Conservation (phyloP, 108 stramenopile species). For the Parietichytrium sp. region DNA sequence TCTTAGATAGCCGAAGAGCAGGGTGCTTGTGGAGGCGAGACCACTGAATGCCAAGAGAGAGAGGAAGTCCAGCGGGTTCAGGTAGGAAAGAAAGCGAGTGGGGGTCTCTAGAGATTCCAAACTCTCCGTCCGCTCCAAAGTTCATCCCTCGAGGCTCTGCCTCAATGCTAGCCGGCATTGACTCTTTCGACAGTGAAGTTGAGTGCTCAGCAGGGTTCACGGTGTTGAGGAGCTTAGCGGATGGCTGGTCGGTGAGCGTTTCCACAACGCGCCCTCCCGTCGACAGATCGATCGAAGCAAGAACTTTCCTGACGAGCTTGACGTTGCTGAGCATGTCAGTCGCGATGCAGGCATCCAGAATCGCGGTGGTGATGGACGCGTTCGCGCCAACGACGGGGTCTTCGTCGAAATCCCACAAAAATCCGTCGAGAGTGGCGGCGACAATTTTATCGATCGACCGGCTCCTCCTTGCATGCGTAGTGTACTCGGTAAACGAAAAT, state of each 20-base stretch:
- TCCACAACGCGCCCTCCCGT: neutral
- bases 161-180: too few species aligned
- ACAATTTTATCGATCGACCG: neutral
- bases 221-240: too few species aligned
- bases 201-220: too few species aligned
- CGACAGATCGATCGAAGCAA: neutral
- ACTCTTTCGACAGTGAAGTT: too few species aligned
- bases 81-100: neutral
- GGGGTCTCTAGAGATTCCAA: neutral
- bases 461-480: neutral
- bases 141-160: too few species aligned
- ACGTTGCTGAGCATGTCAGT: neutral
- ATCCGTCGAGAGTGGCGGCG: too few species aligned
- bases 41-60: conserved; percentile 19
- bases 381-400: neutral
- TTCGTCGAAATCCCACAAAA: too few species aligned
- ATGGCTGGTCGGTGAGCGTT: neutral
- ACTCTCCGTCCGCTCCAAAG: too few species aligned
- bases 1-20: conserved; percentile 1
- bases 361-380: neutral
- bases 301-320: neutral
- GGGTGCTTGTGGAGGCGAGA: neutral
- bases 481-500: neutral
- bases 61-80: neutral
- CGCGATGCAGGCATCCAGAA: conserved; percentile 5